These are phyloP conservation scores for Thinopyrum elongatum DNA, from an alignment of 176 grass and related monocot genomes.

Conservation along the genomic window DNA sequence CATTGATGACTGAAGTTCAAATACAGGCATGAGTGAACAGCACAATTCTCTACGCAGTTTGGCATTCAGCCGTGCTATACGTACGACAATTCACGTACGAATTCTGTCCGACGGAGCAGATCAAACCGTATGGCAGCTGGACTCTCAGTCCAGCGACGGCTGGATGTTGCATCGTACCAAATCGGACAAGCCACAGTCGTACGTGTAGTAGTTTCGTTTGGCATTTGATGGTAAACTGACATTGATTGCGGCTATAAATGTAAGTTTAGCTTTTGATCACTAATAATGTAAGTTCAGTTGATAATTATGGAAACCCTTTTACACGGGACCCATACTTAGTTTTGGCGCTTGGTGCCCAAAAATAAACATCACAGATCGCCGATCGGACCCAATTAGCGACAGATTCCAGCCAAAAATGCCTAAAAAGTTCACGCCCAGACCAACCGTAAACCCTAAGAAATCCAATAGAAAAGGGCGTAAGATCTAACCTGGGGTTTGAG, in stretches of 20 bases:
- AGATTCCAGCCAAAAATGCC: background rate
- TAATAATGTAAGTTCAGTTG: background rate
- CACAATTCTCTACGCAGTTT: background rate
- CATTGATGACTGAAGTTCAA: background rate
- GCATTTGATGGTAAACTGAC: background rate
- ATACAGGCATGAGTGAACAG: background rate
- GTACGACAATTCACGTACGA: too few relatives aligned
- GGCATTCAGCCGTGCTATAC: too few relatives aligned
- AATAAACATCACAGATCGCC: background rate
- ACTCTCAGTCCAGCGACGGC: too few relatives aligned
- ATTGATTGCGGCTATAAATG: background rate
- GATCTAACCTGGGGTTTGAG: constrained; percentile 70
- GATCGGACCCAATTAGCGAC: background rate
- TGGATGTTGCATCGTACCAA: too few relatives aligned
- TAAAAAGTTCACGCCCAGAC: background rate
- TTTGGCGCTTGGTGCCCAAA: background rate
- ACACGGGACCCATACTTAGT: background rate
- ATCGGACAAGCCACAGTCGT: too few relatives aligned
- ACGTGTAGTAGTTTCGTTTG: too few relatives aligned
- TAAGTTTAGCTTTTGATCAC: background rate
- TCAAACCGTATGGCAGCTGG: too few relatives aligned
- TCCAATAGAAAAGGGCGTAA: background rate
- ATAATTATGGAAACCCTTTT: background rate
- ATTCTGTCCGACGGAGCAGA: too few relatives aligned
- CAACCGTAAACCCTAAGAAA: background rate